phyloP scores from a whole-genome alignment of 331 rosid species.

The Rhamnella rubrinervis region DNA sequence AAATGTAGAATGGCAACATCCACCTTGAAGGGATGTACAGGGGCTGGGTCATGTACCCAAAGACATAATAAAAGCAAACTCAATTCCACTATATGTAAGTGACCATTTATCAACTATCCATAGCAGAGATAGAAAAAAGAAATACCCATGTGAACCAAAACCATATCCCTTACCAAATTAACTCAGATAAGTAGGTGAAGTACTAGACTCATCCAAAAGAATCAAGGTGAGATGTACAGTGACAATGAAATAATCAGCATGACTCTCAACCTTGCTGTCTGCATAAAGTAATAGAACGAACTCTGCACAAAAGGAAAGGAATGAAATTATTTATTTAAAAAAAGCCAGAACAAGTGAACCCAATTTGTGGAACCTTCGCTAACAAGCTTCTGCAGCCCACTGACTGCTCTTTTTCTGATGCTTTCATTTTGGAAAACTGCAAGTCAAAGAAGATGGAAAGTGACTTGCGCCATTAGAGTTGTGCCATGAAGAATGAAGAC shows the following conservation, averaged over 20 bases:
- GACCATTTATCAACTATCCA: too few species aligned
- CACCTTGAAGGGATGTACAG: too few species aligned
- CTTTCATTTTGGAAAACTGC: constrained; percentile 89
- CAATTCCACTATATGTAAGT: too few species aligned
- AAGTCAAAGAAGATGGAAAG: constrained; percentile 93
- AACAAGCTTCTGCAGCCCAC: constrained; percentile 90
- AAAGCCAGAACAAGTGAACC: constrained; percentile 10
- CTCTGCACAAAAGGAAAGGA: constrained; percentile 62
- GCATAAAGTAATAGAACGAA: constrained; percentile 85
- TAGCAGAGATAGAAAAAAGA: too few species aligned
- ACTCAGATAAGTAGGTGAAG: too few species aligned
- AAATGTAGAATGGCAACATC: too few species aligned
- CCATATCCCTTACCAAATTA: too few species aligned
- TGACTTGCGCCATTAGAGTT: constrained; percentile 95
- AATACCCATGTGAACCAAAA: not conserved
- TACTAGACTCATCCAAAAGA: too few species aligned
- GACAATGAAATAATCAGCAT: constrained; percentile 94
- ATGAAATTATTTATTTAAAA: constrained; percentile 10
- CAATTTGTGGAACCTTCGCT: constrained; percentile 57
- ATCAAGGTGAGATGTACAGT: not conserved
- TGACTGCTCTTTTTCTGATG: constrained; percentile 86
- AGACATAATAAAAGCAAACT: too few species aligned
- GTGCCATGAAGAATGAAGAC: constrained; percentile 86
- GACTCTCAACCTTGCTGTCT: constrained; percentile 94
- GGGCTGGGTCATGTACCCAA: too few species aligned